Evolutionary conservation across 2,329 filamentous ascomycete genomes (phyloP), one percentile per base, ranked within the genome.

Genomic region (Fonsecaea nubica): DNA sequence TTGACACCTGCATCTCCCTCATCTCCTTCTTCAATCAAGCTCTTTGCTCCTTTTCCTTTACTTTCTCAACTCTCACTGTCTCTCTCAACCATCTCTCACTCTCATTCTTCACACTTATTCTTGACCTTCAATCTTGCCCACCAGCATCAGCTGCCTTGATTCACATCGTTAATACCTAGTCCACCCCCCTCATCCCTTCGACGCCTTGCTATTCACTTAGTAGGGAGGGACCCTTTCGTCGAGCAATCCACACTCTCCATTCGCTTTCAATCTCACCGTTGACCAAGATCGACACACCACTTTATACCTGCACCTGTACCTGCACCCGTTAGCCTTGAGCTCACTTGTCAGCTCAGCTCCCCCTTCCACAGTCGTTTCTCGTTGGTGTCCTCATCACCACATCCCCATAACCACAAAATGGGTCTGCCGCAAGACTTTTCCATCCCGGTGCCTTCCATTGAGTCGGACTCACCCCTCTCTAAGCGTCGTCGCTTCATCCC

Each of bases 401-500:
- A 30, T 2, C 40, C 35, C 38, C 45, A 36, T 13, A 15, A 59
- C 36, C 25, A 35, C 63, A 58, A 38, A 8, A 70, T 70, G 68
- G 68, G 59, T 48, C 55, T 68, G 32, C 57, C 60, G 48, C 63
- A 67, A 55, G 68, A 68, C 56, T 66, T 63, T 33, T 48, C 59
- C 21, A 45, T 45, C 38, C 38, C 68, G 25, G 52, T 56, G 21
- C 63, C 65, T 32, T 61, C 59, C 7, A 59, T 62, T 25, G 64
- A 69, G 18, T 40, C 60, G 32, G 64, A 64, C 38, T 69, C 65
- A 45, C 70, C 74, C 4, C 64, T 74, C 35, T 77, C 79, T 36
- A 82, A 82, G 71, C 78, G 79, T 63, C 77, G 80, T 61, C 79
- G 80, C 68, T 82, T 81, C 73, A 74, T 77, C n/a, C 77, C 80